phyloP scores from a whole-genome alignment of 2,329 filamentous ascomycete species.

The Sporothrix globosa region DNA sequence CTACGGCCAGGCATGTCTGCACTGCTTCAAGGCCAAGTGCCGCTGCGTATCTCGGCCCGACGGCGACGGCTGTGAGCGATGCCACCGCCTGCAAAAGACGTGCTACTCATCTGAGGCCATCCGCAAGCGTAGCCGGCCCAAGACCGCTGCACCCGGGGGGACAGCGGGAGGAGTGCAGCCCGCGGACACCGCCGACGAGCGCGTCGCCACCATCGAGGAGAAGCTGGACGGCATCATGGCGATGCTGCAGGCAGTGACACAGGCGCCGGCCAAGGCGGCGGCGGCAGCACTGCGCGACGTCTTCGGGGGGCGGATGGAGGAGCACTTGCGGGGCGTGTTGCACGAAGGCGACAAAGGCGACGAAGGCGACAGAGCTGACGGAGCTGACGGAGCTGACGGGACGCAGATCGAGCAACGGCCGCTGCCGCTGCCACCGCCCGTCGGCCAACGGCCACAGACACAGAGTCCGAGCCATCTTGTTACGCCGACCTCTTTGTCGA shows the following conservation, averaged over 20 bases:
- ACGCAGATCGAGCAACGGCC: not conserved
- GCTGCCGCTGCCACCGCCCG: not conserved
- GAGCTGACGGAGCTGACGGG: too few species aligned
- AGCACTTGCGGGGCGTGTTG: not conserved
- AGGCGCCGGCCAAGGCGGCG: constrained; percentile 40
- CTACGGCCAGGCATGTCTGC: constrained; percentile 29
- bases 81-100: constrained; percentile 48
- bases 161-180: not conserved
- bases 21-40: constrained; percentile 44
- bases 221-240: constrained; percentile 55
- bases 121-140: constrained; percentile 45
- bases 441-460: not conserved
- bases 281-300: not conserved
- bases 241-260: constrained; percentile 41
- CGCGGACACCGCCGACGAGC: constrained; percentile 37
- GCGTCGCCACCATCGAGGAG: constrained; percentile 53
- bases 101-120: constrained; percentile 48
- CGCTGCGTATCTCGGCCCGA: constrained; percentile 50
- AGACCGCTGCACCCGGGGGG: not conserved
- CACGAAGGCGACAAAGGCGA: not conserved
- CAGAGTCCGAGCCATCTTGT: not conserved
- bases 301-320: constrained; percentile 6
- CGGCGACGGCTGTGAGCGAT: constrained; percentile 41
- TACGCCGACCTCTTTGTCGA: constrained; percentile 8
- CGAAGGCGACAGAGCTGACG: too few species aligned